These are phyloP conservation scores for Aspergillus novofumigatus DNA, from an alignment of 2,329 filamentous ascomycete species.

Conservation along the genomic window DNA sequence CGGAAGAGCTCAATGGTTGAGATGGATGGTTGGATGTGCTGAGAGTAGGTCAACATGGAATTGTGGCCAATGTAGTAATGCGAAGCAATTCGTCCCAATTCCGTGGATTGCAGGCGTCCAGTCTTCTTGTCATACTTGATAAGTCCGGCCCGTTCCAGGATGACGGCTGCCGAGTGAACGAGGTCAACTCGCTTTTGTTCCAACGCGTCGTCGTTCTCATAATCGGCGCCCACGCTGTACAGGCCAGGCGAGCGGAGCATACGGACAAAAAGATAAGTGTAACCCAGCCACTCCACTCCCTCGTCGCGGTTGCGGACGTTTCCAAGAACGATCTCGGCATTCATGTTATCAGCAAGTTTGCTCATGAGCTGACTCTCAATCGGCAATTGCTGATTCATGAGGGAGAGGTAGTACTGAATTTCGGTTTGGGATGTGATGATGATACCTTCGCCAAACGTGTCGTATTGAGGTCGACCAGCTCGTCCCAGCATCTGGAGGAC, in stretches of 20 bases:
- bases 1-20: conserved; percentile 94
- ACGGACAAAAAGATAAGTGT: conserved; percentile 95
- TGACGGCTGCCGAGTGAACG: conserved; percentile 84
- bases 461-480: conserved; percentile 92
- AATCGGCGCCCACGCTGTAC: conserved; percentile 94
- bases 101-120: conserved; percentile 82
- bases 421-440: conserved; percentile 95
- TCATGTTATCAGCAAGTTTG: conserved; percentile 90
- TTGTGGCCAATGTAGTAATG: conserved; percentile 98
- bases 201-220: conserved; percentile 83
- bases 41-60: conserved; percentile 97
- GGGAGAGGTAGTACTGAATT: conserved; percentile 93
- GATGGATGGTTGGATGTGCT: conserved; percentile 87
- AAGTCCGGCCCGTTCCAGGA: conserved; percentile 81
- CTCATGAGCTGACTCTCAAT: conserved; percentile 96
- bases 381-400: conserved; percentile 94
- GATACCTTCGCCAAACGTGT: conserved; percentile 96
- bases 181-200: conserved; percentile 98
- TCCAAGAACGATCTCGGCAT: conserved; percentile 91
- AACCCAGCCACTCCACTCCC: conserved; percentile 97
- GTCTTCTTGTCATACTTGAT: conserved; percentile 95
- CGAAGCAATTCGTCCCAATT: conserved; percentile 90
- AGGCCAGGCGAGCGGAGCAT: conserved; percentile 94
- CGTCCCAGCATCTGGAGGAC: conserved; percentile 98
- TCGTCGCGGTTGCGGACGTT: conserved; percentile 90